Conservation (phyloP, 495 filamentous ascomycete genomes). For the Talaromyces wortmannii region DNA sequence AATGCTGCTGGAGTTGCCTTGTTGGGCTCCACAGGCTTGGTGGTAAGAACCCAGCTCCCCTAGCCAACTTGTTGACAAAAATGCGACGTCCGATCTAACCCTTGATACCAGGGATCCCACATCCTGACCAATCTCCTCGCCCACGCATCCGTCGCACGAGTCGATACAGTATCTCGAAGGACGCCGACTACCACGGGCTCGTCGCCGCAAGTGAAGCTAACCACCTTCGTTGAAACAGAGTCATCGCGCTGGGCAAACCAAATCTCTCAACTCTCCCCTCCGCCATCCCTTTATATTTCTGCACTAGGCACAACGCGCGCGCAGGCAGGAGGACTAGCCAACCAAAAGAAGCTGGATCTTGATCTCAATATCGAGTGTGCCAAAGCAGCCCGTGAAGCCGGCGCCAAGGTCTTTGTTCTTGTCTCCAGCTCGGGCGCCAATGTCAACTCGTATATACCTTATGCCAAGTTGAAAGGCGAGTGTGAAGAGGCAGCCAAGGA, state of each 20-base stretch:
- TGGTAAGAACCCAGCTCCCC: slow-evolving; percentile 23
- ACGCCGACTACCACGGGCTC: slow-evolving; percentile 23
- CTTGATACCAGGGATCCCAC: slow-evolving; percentile 32
- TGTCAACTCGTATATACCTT: slow-evolving; percentile 42
- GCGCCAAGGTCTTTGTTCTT: slow-evolving; percentile 60
- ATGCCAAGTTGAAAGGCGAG: slow-evolving; percentile 71
- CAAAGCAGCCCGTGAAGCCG: slow-evolving; percentile 54
- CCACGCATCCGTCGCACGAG: slow-evolving; percentile 25
- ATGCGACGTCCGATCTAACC: background rate
- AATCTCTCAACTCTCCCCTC: slow-evolving; percentile 45
- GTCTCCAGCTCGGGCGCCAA: slow-evolving; percentile 50
- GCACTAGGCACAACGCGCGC: slow-evolving; percentile 60
- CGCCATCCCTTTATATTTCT: slow-evolving; percentile 56
- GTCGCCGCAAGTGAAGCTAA: slow-evolving; percentile 28
- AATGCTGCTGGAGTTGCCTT: slow-evolving; percentile 37
- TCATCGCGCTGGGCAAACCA: slow-evolving; percentile 48
- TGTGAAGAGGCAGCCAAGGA: slow-evolving; percentile 69
- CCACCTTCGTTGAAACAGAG: slow-evolving; percentile 34
- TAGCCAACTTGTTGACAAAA: background rate
- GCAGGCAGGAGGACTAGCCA: slow-evolving; percentile 59
- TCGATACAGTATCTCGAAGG: slow-evolving; percentile 42
- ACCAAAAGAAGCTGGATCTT: slow-evolving; percentile 72
- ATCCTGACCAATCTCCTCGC: slow-evolving; percentile 40
- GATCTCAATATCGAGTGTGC: slow-evolving; percentile 67
- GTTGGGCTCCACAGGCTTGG: slow-evolving; percentile 41